These are phyloP conservation scores for Phytophthora cactorum DNA, from an alignment of 352 stramenopile species.

Conservation along the genomic window DNA sequence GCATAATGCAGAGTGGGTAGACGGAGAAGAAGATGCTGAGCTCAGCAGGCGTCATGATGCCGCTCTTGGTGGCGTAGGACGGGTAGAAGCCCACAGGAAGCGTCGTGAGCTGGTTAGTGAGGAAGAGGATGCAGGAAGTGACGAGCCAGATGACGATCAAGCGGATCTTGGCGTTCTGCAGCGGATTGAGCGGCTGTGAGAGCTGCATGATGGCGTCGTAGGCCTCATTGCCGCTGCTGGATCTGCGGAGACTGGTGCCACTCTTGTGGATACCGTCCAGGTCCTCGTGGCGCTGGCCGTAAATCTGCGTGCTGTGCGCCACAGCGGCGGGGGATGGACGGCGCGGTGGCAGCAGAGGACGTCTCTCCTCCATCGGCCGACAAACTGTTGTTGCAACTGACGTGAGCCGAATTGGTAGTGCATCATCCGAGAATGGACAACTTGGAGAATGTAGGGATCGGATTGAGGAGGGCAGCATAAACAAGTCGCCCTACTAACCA, in stretches of 20 bases:
- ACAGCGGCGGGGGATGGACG: constrained; percentile 13
- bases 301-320: constrained; percentile 17
- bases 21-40: constrained; percentile 77
- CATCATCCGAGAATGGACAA: not conserved
- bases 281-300: constrained; percentile 21
- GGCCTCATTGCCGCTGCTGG: constrained; percentile 20
- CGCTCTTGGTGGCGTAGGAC: constrained; percentile 50
- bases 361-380: constrained; percentile 28
- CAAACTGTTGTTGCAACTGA: constrained; percentile 5
- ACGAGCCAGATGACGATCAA: constrained; percentile 54
- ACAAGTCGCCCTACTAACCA: not conserved
- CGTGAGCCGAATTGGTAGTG: not conserved
- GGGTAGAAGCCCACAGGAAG: constrained; percentile 82
- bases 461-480: constrained; percentile 9
- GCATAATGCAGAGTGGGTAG: constrained; percentile 80
- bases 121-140: constrained; percentile 63
- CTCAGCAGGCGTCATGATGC: constrained; percentile 52
- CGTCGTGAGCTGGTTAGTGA: constrained; percentile 78
- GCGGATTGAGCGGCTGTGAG: constrained; percentile 56
- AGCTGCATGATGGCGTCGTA: constrained; percentile 73
- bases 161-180: constrained; percentile 53
- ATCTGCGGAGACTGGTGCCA: constrained; percentile 39
- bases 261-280: constrained; percentile 42
- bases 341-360: constrained; percentile 25
- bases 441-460: constrained; percentile 8